These are phyloP conservation scores for Pogostemon cablin DNA, from an alignment of 257 asterid species.

Conservation along the genomic window DNA sequence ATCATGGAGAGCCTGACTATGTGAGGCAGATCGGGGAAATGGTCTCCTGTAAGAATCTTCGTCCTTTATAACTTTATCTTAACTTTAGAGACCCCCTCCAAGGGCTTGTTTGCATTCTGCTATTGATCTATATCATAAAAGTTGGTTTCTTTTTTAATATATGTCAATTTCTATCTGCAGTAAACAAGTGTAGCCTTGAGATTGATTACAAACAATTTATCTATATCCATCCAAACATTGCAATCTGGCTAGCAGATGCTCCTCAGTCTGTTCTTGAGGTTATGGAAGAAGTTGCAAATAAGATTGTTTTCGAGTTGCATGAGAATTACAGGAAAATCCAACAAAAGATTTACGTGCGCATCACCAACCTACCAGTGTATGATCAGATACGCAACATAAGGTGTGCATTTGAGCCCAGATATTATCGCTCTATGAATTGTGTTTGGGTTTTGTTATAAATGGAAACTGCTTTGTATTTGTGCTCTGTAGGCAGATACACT, in stretches of 20 bases:
- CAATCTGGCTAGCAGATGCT: constrained; percentile 99
- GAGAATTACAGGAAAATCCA: constrained; percentile 88
- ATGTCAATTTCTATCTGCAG: constrained; percentile 50
- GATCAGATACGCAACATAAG: constrained; percentile 96
- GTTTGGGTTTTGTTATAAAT: constrained; percentile 1
- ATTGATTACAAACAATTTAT: constrained; percentile 93
- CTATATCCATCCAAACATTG: constrained; percentile 83
- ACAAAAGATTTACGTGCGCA: constrained; percentile 83
- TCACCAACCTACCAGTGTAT: constrained; percentile 90
- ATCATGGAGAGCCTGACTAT: constrained; percentile 84
- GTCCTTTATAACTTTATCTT: background rate
- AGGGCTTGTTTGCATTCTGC: constrained; percentile 24
- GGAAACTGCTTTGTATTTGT: constrained; percentile 13
- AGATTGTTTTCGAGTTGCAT: constrained; percentile 81
- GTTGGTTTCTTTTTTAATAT: constrained; percentile 28
- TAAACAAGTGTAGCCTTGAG: constrained; percentile 95
- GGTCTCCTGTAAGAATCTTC: constrained; percentile 74
- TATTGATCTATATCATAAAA: background rate
- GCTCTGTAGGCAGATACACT: constrained; percentile 85
- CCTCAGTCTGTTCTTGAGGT: constrained; percentile 98
- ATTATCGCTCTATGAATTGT: constrained; percentile 19
- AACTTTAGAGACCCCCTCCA: background rate
- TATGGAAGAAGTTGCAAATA: constrained; percentile 97
- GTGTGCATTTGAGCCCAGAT: constrained; percentile 39
- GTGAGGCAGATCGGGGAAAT: constrained; percentile 92